A percentile compares a stretch with the other conserved stretches of the same genome.
phyloP scores from a whole-genome alignment of 495 filamentous ascomycete genomes.

The Aspergillus funiculosus region DNA sequence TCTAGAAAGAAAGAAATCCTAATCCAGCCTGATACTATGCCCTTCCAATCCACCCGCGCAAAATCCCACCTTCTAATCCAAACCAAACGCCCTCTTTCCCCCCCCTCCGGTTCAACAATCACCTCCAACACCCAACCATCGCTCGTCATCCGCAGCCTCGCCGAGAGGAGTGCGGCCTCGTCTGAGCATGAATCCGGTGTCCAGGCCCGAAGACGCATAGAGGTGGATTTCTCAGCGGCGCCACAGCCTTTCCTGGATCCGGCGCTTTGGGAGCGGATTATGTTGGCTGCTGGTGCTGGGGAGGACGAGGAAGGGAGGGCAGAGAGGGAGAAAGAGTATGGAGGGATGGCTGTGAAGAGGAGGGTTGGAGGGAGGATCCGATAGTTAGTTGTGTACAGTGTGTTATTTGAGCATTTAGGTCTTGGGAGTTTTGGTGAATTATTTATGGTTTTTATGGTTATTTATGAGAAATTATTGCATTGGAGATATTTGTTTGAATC shows the following conservation, averaged over 20 bases:
- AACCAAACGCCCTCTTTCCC: slow-evolving; percentile 10
- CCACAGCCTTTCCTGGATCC: slow-evolving; percentile 32
- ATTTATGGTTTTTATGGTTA: no score
- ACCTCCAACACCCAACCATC: not conserved
- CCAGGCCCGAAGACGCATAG: not conserved
- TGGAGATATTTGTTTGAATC: no score
- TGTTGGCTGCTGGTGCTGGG: slow-evolving; percentile 1
- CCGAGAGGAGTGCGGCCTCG: not conserved
- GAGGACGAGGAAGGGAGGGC: slow-evolving; percentile 18
- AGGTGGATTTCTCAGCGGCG: slow-evolving; percentile 21
- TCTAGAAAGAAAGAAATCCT: no score
- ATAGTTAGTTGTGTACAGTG: slow-evolving; percentile 1
- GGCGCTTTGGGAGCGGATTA: slow-evolving; percentile 16
- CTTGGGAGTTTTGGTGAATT: not conserved
- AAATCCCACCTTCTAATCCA: slow-evolving; percentile 13
- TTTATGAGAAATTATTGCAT: no score
- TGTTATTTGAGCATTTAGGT: slow-evolving; percentile 1
- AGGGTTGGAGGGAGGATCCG: slow-evolving; percentile 21
- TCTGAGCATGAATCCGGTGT: not conserved
- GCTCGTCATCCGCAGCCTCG: not conserved
- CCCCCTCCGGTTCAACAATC: not conserved
- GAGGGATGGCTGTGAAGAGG: slow-evolving; percentile 28
- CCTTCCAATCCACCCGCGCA: slow-evolving; percentile 5
- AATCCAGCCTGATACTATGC: not conserved
- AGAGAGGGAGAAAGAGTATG: slow-evolving; percentile 29